Percentiles rank a stretch among this genome's conserved stretches.
These are phyloP conservation scores for Syzygium syzygioides DNA, from an alignment of 441 rosid genomes.

Conservation along the genomic window DNA sequence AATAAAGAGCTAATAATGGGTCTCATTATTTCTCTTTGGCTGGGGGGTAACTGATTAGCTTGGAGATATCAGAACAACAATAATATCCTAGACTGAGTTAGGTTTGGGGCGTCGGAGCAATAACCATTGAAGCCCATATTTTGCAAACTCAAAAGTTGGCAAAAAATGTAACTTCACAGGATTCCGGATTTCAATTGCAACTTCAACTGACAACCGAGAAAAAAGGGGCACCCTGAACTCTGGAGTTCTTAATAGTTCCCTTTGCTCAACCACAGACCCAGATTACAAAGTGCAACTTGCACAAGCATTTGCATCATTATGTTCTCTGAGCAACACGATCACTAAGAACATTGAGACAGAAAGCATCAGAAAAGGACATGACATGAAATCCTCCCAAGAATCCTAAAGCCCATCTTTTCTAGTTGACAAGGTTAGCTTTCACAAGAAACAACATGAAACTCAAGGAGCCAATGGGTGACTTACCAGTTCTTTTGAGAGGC, in stretches of 20 bases:
- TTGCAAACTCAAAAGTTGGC: background rate
- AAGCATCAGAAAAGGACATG: background rate
- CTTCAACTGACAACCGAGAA: background rate
- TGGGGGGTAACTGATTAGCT: background rate
- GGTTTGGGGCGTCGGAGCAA: background rate
- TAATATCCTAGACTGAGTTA: background rate
- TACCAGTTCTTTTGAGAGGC: slow-evolving; percentile 27
- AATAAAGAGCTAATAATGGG: background rate
- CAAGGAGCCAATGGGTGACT: background rate
- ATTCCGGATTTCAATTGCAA: background rate
- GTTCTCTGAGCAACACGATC: background rate
- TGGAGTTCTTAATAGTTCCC: background rate
- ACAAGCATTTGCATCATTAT: background rate
- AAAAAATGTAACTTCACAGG: background rate
- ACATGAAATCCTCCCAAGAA: background rate
- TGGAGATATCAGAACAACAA: background rate
- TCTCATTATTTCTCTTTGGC: background rate
- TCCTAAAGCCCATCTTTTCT: background rate
- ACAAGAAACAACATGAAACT: background rate
- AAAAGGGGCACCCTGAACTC: background rate
- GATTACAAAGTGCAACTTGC: background rate
- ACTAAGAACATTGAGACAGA: background rate
- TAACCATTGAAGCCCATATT: background rate
- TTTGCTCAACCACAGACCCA: background rate
- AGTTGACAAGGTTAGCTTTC: background rate